Evolutionary conservation across 169 alveolate genomes (phyloP).

Genomic region (Plasmodium falciparum): DNA sequence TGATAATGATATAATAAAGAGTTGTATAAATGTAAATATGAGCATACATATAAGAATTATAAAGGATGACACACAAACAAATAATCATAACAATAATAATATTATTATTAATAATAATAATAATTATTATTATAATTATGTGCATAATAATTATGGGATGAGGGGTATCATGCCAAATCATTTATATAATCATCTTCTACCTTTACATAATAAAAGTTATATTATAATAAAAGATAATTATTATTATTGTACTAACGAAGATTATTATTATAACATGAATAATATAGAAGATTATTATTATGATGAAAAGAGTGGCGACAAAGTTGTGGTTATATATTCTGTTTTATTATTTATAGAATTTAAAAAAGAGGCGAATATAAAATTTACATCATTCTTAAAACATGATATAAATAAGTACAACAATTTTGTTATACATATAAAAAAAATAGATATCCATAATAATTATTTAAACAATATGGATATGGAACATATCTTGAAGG

Average conservation of each 20-base stretch:
- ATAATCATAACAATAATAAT: neutral
- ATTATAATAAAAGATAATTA: slow-evolving; percentile 49
- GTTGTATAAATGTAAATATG: slow-evolving; percentile 19
- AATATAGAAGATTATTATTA: slow-evolving; percentile 2
- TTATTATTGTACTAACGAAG: slow-evolving; percentile 30
- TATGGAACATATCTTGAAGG: slow-evolving; percentile 13
- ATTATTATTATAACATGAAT: slow-evolving; percentile 4
- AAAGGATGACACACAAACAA: neutral
- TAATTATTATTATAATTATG: no score
- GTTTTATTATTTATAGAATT: slow-evolving; percentile 43
- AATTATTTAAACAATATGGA: slow-evolving; percentile 28
- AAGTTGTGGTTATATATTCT: slow-evolving; percentile 5
- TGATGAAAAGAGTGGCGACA: neutral
- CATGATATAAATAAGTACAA: slow-evolving; percentile 16
- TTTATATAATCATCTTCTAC: neutral
- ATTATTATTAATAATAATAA: no score
- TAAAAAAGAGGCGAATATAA: slow-evolving; percentile 30
- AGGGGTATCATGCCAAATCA: no score
- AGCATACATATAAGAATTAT: slow-evolving; percentile 24
- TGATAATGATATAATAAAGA: neutral
- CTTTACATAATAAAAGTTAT: slow-evolving; percentile 32
- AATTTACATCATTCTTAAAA: slow-evolving; percentile 27
- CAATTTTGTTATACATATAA: slow-evolving; percentile 33
- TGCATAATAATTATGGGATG: no score
- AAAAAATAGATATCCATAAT: slow-evolving; percentile 11